These are phyloP conservation scores for Paramecium primaurelia DNA, from an alignment of 73 alveolate genomes.

Conservation along the genomic window DNA sequence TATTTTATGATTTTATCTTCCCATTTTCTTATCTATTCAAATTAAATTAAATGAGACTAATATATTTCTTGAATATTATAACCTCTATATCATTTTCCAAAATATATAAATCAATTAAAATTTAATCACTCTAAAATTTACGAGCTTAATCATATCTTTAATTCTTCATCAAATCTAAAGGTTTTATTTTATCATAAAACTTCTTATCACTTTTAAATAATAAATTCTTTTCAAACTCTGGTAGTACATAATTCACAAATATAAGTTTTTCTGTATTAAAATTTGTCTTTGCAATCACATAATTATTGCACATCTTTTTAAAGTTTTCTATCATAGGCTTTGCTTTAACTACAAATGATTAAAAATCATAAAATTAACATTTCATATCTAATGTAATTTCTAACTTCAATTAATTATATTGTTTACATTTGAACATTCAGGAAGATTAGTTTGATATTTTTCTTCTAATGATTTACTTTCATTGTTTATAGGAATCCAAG, in stretches of 20 bases:
- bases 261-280: not conserved
- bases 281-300: not conserved
- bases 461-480: not conserved
- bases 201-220: not conserved
- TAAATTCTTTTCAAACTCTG: slow-evolving; percentile 14
- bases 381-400: slow-evolving; percentile 1
- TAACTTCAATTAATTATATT: not conserved
- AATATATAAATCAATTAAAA: not conserved
- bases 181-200: not conserved
- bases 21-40: not conserved
- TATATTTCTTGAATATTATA: not conserved
- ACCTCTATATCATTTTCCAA: not conserved
- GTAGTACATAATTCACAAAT: slow-evolving; percentile 16
- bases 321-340: slow-evolving; percentile 38
- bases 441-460: not conserved
- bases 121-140: not conserved
- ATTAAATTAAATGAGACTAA: not conserved
- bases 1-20: not conserved
- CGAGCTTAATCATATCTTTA: not conserved
- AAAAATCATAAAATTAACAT: not conserved
- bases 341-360: not conserved
- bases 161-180: not conserved
- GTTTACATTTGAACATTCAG: not conserved
- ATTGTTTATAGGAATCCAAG: not conserved
- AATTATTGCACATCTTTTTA: slow-evolving; percentile 17